Evolutionary conservation across 768 basidiomycete genomes (phyloP).

Genomic region (Trametes elegans): DNA sequence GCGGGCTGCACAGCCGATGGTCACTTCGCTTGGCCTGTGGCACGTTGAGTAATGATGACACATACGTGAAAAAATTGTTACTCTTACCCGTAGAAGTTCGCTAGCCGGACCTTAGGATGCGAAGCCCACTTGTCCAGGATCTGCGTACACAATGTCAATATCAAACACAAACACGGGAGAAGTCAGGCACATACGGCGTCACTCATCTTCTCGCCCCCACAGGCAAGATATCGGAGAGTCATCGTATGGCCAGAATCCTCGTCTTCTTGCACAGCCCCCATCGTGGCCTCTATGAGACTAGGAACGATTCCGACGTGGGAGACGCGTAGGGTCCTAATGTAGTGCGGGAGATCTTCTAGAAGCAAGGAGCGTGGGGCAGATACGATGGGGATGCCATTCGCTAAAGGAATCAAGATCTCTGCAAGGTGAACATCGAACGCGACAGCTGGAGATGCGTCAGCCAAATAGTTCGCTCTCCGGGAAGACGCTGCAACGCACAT

Average conservation of each 20-base stretch:
- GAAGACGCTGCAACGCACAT: slow-evolving; percentile 32
- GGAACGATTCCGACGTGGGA: slow-evolving; percentile 54
- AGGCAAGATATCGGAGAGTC: slow-evolving; percentile 42
- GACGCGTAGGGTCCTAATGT: slow-evolving; percentile 38
- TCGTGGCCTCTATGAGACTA: slow-evolving; percentile 50
- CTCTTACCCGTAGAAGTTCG: slow-evolving; percentile 47
- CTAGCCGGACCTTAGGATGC: slow-evolving; percentile 42
- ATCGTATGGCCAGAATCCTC: slow-evolving; percentile 31
- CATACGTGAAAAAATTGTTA: background rate
- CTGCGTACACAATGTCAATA: slow-evolving; percentile 17
- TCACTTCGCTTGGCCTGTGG: slow-evolving; percentile 46
- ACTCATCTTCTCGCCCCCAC: slow-evolving; percentile 54
- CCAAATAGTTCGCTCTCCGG: background rate
- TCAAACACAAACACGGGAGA: background rate
- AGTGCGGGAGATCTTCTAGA: slow-evolving; percentile 42
- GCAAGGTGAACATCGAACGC: slow-evolving; percentile 52
- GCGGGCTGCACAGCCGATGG: slow-evolving; percentile 50
- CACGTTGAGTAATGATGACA: too few species aligned
- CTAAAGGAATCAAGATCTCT: slow-evolving; percentile 41
- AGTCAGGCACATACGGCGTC: slow-evolving; percentile 38
- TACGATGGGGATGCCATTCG: slow-evolving; percentile 44
- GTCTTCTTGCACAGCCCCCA: slow-evolving; percentile 31
- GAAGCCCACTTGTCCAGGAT: slow-evolving; percentile 48
- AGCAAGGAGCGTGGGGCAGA: slow-evolving; percentile 39
- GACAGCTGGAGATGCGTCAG: slow-evolving; percentile 35